Conservation (phyloP, 2,329 filamentous ascomycete species). For the Pseudocercospora vitis region DNA sequence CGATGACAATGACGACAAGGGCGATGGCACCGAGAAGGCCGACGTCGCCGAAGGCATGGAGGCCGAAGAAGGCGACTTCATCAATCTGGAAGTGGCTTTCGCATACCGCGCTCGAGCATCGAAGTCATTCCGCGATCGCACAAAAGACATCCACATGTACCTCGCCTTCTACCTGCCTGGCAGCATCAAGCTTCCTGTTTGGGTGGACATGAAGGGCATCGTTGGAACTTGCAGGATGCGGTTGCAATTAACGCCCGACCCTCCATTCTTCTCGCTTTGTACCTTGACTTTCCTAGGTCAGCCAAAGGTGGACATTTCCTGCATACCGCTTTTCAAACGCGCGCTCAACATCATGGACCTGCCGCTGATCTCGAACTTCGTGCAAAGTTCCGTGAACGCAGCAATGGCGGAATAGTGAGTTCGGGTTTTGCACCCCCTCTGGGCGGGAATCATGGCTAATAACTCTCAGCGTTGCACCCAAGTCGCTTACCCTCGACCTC, state of each 20-base stretch:
- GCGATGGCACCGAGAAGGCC: conserved; percentile 28
- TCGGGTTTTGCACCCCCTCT: too few species aligned
- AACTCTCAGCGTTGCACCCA: conserved; percentile 60
- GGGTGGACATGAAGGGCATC: conserved; percentile 72
- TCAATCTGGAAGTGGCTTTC: conserved; percentile 74
- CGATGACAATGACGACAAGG: conserved; percentile 34
- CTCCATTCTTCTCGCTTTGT: conserved; percentile 73
- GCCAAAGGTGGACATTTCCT: conserved; percentile 69
- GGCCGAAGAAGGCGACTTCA: conserved; percentile 73
- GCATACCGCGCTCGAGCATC: conserved; percentile 65
- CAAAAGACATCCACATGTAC: conserved; percentile 71
- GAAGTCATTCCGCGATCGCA: conserved; percentile 60
- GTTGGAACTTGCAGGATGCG: conserved; percentile 69
- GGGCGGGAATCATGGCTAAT: too few species aligned
- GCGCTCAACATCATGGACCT: conserved; percentile 74
- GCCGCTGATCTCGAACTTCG: conserved; percentile 71
- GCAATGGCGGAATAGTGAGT: conserved; percentile 65
- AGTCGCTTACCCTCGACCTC: conserved; percentile 70
- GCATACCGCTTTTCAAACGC: conserved; percentile 67
- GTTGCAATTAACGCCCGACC: conserved; percentile 72
- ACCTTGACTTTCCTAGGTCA: conserved; percentile 74
- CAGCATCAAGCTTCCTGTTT: conserved; percentile 61
- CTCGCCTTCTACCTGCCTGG: conserved; percentile 64
- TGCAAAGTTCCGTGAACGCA: conserved; percentile 71
- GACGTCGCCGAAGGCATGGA: conserved; percentile 63